Base-by-base conservation (phyloP, 169 alveolate genomes). In the Cryptosporidium viatorum region DNA sequence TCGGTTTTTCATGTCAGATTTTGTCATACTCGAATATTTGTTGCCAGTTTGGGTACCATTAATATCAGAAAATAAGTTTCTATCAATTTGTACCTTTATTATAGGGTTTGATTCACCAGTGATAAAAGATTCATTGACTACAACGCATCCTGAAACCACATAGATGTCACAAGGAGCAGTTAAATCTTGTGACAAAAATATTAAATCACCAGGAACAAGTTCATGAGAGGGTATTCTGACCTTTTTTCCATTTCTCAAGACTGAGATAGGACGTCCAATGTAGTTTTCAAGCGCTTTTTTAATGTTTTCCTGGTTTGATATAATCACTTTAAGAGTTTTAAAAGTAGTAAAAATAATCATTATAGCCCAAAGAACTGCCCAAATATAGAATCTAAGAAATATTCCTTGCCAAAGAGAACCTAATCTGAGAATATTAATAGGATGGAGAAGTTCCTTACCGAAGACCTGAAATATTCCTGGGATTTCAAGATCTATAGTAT, bases 351-450 rank as follows among this genome's bases (percentile, higher is more conserved):
- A 41, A 8, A 59, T 8, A 21, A 80, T 62, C 71, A 80, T 67
- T 5, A 26, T 26, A 7, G 37, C 45, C 89, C 89, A 80, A 10
- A 65, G 52, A 18, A 62, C 35, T 26, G 89, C 39, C 89, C 89
- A 80, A 1, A 65, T 62, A 39, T 80, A 80, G 55, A 80, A 80
- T 45, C 89, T 59, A 5, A 80, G 69, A n/a, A 80, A 80, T 7
- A 80, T 48, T 26, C 89, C 89, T 23, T 80, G 89, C 68, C 74
- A 80, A 26, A 80, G 70, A 43, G 80, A 62, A 3, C 89, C 89
- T 16, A 80, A 18, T 43, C 89, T 23, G 26, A 80, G 75, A 4
- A 80, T 80, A 41, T 62, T 80, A 9, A 80, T 14, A 48, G 89
- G 89, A 39, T 62, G 75, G 29, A 80, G 62, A 2, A 80, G 33